Conservation (phyloP, 2,329 filamentous ascomycete genomes). For the Fusarium penzigii region DNA sequence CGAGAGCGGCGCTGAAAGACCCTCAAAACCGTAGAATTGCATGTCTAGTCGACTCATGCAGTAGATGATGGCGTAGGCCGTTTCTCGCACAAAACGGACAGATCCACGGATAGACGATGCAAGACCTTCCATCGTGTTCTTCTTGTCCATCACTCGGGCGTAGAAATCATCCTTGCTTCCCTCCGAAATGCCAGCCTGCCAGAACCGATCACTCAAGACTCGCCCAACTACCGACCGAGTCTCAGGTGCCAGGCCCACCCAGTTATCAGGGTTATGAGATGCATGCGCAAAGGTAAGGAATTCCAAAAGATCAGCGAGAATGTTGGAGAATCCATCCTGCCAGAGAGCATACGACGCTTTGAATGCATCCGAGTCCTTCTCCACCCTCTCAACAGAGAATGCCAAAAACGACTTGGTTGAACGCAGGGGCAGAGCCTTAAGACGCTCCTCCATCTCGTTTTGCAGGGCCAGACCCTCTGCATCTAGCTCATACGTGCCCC, state of each 20-base stretch:
- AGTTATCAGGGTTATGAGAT: slow-evolving; percentile 84
- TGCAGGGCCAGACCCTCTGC: slow-evolving; percentile 78
- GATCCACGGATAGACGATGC: slow-evolving; percentile 90
- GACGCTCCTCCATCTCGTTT: slow-evolving; percentile 72
- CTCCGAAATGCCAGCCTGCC: slow-evolving; percentile 95
- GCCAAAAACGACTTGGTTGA: slow-evolving; percentile 90
- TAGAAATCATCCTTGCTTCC: slow-evolving; percentile 98
- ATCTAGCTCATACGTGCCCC: slow-evolving; percentile 77
- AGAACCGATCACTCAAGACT: slow-evolving; percentile 92
- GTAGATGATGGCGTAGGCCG: slow-evolving; percentile 91
- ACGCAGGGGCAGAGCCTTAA: slow-evolving; percentile 76
- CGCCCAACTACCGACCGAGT: slow-evolving; percentile 76
- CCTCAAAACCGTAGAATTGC: slow-evolving; percentile 87
- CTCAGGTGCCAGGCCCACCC: slow-evolving; percentile 73
- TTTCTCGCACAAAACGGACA: slow-evolving; percentile 86
- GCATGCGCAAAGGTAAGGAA: slow-evolving; percentile 89
- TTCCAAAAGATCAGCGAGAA: slow-evolving; percentile 83
- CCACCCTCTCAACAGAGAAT: slow-evolving; percentile 86
- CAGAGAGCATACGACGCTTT: slow-evolving; percentile 79
- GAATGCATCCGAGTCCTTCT: slow-evolving; percentile 71
- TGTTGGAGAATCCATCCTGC: slow-evolving; percentile 77
- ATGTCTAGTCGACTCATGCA: slow-evolving; percentile 86
- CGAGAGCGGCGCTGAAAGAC: slow-evolving; percentile 80
- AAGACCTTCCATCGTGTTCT: slow-evolving; percentile 86
- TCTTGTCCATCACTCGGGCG: slow-evolving; percentile 84